Percentiles rank a stretch among this genome's conserved stretches.
These are phyloP conservation scores for Endothia cerciana DNA, from an alignment of 2,329 filamentous ascomycete genomes.

Conservation along the genomic window DNA sequence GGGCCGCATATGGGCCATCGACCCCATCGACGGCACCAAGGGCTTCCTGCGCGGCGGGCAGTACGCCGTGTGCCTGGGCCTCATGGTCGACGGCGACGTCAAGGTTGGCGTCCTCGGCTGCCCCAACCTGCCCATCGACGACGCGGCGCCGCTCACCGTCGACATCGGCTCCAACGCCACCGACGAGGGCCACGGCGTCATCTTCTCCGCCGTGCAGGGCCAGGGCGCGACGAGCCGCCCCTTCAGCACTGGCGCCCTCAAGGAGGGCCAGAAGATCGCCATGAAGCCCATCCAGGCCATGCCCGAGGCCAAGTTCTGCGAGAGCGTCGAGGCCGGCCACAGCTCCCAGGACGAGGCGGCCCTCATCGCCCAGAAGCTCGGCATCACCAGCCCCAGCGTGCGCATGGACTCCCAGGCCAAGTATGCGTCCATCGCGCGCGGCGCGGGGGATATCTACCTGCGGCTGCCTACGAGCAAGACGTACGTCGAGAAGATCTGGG, in stretches of 20 bases:
- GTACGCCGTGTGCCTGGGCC: conserved; percentile 90
- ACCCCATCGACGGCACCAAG: conserved; percentile 97
- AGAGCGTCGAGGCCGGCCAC: conserved; percentile 93
- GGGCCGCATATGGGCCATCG: conserved; percentile 92
- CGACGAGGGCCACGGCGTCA: conserved; percentile 77
- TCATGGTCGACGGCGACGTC: conserved; percentile 92
- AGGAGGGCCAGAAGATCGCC: conserved; percentile 64
- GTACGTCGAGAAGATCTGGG: conserved; percentile 99
- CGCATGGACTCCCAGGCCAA: conserved; percentile 98
- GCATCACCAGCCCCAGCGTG: conserved; percentile 87
- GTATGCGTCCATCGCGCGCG: conserved; percentile 92
- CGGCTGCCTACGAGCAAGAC: conserved; percentile 77
- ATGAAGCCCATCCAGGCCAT: conserved; percentile 82
- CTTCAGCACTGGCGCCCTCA: conserved; percentile 61
- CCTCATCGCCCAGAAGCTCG: conserved; percentile 79
- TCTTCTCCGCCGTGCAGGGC: conserved; percentile 83
- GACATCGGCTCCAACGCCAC: conserved; percentile 75
- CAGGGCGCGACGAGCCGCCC: conserved; percentile 81
- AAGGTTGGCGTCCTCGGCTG: conserved; percentile 94
- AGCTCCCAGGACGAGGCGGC: conserved; percentile 88
- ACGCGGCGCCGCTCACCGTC: conserved; percentile 70
- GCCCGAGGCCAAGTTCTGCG: conserved; percentile 86
- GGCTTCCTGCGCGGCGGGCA: conserved; percentile 95
- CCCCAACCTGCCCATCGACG: conserved; percentile 90
- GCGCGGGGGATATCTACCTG: conserved; percentile 93